Evolutionary conservation across 2,329 filamentous ascomycete species (phyloP).

Genomic region (Dothistroma pini): DNA sequence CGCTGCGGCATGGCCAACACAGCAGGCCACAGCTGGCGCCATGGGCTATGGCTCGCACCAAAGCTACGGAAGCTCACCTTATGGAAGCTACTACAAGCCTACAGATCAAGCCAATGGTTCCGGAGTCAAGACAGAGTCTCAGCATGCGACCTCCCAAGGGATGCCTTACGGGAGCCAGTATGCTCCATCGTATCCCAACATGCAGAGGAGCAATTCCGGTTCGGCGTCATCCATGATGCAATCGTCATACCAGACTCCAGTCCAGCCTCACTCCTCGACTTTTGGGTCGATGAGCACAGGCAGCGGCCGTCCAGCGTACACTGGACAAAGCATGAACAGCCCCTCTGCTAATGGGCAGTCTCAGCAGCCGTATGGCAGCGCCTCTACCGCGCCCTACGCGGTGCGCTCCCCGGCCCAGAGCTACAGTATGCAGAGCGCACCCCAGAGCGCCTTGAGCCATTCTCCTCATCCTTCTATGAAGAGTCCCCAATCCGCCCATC

Average conservation of each 20-base stretch:
- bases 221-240: conserved; percentile 27
- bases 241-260: conserved; percentile 28
- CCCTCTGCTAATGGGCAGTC: conserved; percentile 27
- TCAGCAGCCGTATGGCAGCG: conserved; percentile 27
- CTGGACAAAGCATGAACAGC: conserved; percentile 22
- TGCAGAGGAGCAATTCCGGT: conserved; percentile 28
- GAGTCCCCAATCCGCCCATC: conserved; percentile 27
- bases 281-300: conserved; percentile 26
- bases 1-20: conserved; percentile 26
- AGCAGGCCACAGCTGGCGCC: conserved; percentile 24
- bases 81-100: conserved; percentile 29
- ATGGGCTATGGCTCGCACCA: conserved; percentile 26
- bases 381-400: conserved; percentile 28
- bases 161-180: conserved; percentile 31
- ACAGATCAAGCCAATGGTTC: conserved; percentile 24
- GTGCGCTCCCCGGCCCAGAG: conserved; percentile 31
- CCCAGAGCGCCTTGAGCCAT: conserved; percentile 27
- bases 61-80: conserved; percentile 25
- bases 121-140: conserved; percentile 27
- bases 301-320: conserved; percentile 27
- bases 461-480: conserved; percentile 30
- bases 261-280: conserved; percentile 23
- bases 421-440: conserved; percentile 30
- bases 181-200: conserved; percentile 25
- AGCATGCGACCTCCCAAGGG: conserved; percentile 22